Evolutionary conservation across 75 land plant genomes (phyloP).

Genomic region (Cryptomeria japonica): DNA sequence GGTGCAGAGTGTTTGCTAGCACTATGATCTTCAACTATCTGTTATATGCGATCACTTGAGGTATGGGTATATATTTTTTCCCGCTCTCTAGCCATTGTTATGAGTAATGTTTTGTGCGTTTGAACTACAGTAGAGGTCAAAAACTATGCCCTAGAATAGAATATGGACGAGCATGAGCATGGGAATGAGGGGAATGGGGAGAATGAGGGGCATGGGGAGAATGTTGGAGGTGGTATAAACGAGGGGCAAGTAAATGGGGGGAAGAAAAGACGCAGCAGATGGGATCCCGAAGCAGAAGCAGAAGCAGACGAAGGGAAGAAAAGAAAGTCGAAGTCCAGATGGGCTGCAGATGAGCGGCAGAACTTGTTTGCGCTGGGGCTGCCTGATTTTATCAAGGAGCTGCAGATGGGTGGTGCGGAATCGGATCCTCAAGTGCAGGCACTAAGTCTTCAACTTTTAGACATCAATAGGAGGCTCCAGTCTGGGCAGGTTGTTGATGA

Average conservation of each 20-base stretch:
- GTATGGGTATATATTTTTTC: no score
- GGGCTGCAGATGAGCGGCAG: constrained; percentile 87
- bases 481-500: constrained; percentile 76
- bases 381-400: constrained; percentile 87
- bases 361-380: constrained; percentile 45
- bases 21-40: no score
- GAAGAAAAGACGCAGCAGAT: constrained; percentile 67
- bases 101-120: not conserved
- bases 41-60: no score
- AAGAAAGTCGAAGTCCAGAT: constrained; percentile 70
- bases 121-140: constrained; percentile 9
- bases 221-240: constrained; percentile 11
- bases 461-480: constrained; percentile 68
- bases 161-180: constrained; percentile 28
- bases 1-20: no score
- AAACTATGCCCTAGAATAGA: constrained; percentile 23
- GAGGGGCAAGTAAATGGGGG: constrained; percentile 46
- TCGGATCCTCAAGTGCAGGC: constrained; percentile 89
- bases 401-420: constrained; percentile 67
- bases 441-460: constrained; percentile 73
- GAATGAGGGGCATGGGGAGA: constrained; percentile 22
- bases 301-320: constrained; percentile 33
- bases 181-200: constrained; percentile 22
- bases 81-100: no score
- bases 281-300: constrained; percentile 70